Conservation (phyloP, 2,329 filamentous ascomycete species). For the Calonectria hawksworthii region DNA sequence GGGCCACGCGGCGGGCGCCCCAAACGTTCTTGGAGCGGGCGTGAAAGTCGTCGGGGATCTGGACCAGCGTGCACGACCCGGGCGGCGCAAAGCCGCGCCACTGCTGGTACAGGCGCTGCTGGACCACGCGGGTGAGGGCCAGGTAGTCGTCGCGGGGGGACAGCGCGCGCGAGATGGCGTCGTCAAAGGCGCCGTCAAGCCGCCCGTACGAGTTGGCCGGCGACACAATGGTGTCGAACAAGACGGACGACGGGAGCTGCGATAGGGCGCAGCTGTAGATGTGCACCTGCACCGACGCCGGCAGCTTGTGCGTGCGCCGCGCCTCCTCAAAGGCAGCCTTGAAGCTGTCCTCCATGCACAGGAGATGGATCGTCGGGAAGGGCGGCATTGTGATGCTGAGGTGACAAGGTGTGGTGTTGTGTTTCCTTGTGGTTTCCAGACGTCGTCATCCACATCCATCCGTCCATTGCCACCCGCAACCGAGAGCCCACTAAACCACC, state of each 20-base stretch:
- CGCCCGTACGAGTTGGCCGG: conserved; percentile 68
- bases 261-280: conserved; percentile 56
- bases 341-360: conserved; percentile 21
- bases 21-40: conserved; percentile 52
- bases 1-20: conserved; percentile 58
- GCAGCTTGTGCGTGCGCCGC: conserved; percentile 37
- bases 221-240: conserved; percentile 65
- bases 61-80: conserved; percentile 62
- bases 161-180: conserved; percentile 46
- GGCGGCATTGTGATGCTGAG: background rate
- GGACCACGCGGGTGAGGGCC: conserved; percentile 60
- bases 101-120: conserved; percentile 61
- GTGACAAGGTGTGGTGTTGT: background rate
- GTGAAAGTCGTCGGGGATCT: conserved; percentile 54
- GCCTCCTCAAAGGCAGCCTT: conserved; percentile 16
- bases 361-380: conserved; percentile 23
- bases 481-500: background rate
- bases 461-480: background rate
- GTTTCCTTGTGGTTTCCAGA: background rate
- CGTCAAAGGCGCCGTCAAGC: conserved; percentile 68
- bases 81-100: conserved; percentile 65
- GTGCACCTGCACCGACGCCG: conserved; percentile 47
- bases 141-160: conserved; percentile 56
- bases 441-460: background rate
- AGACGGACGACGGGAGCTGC: conserved; percentile 49